Evolutionary conservation across 2,329 filamentous ascomycete species (phyloP).

Genomic region (Pseudocercospora cruenta): DNA sequence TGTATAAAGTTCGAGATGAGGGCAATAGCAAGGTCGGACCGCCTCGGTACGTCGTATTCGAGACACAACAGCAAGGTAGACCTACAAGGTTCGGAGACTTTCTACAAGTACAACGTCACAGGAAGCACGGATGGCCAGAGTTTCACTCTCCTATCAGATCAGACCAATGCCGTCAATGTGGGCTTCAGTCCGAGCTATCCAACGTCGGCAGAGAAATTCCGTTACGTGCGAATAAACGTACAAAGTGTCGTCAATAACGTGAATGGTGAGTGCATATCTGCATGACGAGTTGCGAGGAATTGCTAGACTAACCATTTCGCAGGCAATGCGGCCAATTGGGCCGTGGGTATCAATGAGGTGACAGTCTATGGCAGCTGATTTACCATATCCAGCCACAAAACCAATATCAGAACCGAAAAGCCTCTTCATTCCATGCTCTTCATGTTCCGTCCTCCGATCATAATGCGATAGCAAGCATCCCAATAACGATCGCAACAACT

Average conservation of each 20-base stretch:
- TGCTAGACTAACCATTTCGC: neutral
- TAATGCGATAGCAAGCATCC: neutral
- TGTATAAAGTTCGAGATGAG: neutral
- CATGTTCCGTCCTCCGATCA: neutral
- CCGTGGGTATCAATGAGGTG: constrained; percentile 16
- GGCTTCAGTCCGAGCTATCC: constrained; percentile 14
- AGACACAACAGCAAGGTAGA: neutral
- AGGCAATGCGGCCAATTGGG: constrained; percentile 12
- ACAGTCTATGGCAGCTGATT: constrained; percentile 14
- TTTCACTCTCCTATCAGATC: constrained; percentile 18
- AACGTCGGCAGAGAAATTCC: constrained; percentile 8
- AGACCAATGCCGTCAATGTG: constrained; percentile 14
- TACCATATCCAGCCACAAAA: neutral
- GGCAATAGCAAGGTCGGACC: neutral
- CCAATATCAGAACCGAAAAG: neutral
- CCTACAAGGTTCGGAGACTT: constrained; percentile 27
- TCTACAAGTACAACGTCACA: constrained; percentile 27
- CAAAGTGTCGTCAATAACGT: constrained; percentile 13
- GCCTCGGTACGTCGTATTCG: neutral
- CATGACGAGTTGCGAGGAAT: neutral
- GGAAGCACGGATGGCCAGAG: constrained; percentile 20
- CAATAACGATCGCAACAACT: neutral
- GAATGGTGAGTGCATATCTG: constrained; percentile 1
- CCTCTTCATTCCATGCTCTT: neutral
- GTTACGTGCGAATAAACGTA: constrained; percentile 16